A percentile compares a stretch with the other conserved stretches of the same genome.
Evolutionary conservation across 495 filamentous ascomycete genomes (phyloP).

Genomic region (Pyrenula massariospora): DNA sequence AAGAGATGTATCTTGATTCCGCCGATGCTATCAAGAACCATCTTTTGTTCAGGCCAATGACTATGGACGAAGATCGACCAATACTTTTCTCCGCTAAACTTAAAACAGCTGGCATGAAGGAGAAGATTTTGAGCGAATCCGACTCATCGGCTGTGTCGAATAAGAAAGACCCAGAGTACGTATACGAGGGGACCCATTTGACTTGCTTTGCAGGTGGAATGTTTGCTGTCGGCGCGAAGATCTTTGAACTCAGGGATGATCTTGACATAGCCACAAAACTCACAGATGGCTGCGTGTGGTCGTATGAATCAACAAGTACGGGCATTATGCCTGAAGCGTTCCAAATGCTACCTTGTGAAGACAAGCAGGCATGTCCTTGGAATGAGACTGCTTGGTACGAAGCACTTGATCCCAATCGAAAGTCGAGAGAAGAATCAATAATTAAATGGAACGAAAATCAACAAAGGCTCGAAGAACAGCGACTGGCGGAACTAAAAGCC

Average conservation of each 20-base stretch:
- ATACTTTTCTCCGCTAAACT: slow-evolving; percentile 62
- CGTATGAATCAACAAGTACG: slow-evolving; percentile 66
- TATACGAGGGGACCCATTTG: slow-evolving; percentile 62
- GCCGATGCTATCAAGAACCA: slow-evolving; percentile 59
- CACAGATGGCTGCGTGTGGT: slow-evolving; percentile 90
- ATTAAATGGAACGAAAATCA: slow-evolving; percentile 12
- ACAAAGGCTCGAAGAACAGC: slow-evolving; percentile 21
- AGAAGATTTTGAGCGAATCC: neutral
- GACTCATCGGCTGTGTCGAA: slow-evolving; percentile 8
- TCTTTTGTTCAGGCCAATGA: slow-evolving; percentile 80
- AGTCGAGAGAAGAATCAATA: slow-evolving; percentile 17
- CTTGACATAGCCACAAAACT: slow-evolving; percentile 72
- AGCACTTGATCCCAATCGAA: slow-evolving; percentile 39
- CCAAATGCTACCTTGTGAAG: slow-evolving; percentile 53
- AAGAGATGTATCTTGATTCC: slow-evolving; percentile 63
- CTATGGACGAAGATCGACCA: slow-evolving; percentile 51
- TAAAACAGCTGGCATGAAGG: slow-evolving; percentile 1
- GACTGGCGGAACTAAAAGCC: slow-evolving; percentile 17
- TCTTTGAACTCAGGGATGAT: slow-evolving; percentile 71
- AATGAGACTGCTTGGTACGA: slow-evolving; percentile 56
- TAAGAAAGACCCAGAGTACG: slow-evolving; percentile 22
- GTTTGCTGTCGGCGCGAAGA: slow-evolving; percentile 78
- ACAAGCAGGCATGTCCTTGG: slow-evolving; percentile 57
- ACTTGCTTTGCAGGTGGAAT: slow-evolving; percentile 90
- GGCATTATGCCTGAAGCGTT: slow-evolving; percentile 89